These are phyloP conservation scores for Saccharomycopsis olivae DNA, from an alignment of 805 yeast genomes.

Conservation along the genomic window DNA sequence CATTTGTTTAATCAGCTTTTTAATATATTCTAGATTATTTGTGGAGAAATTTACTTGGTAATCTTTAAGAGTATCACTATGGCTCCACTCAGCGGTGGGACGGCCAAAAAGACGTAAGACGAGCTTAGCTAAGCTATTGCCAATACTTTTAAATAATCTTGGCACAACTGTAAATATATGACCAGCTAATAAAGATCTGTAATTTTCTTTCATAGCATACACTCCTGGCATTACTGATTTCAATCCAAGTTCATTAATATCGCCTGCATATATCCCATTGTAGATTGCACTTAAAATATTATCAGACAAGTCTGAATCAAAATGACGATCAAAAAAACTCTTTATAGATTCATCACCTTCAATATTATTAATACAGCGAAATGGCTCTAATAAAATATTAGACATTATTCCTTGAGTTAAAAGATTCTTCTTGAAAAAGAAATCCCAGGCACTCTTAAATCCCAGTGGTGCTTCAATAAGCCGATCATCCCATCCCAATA, in stretches of 20 bases:
- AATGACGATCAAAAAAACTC: slow-evolving; percentile 55
- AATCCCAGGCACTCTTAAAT: slow-evolving; percentile 22
- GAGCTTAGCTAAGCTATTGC: not conserved
- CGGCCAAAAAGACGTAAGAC: not conserved
- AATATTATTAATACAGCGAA: not conserved
- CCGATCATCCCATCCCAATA: slow-evolving; percentile 35
- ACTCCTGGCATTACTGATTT: slow-evolving; percentile 13
- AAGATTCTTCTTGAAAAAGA: slow-evolving; percentile 27
- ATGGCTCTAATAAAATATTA: slow-evolving; percentile 36
- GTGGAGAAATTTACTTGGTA: not conserved
- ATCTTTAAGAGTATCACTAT: not conserved
- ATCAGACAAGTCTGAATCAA: slow-evolving; percentile 40
- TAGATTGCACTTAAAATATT: slow-evolving; percentile 65
- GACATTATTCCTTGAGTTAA: slow-evolving; percentile 33
- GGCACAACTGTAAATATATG: not conserved
- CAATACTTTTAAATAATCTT: not conserved
- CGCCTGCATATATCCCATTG: slow-evolving; percentile 92
- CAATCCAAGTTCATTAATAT: slow-evolving; percentile 47
- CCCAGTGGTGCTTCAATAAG: slow-evolving; percentile 44
- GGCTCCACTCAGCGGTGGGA: not conserved
- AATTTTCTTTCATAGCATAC: slow-evolving; percentile 40
- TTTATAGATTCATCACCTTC: slow-evolving; percentile 61
- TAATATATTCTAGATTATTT: slow-evolving; percentile 30
- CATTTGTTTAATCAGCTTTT: slow-evolving; percentile 24
- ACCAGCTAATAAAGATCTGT: not conserved